Percentiles rank a stretch among this genome's conserved stretches.
These are phyloP conservation scores for Withania somnifera DNA, from an alignment of 305 asterid species.

Conservation along the genomic window DNA sequence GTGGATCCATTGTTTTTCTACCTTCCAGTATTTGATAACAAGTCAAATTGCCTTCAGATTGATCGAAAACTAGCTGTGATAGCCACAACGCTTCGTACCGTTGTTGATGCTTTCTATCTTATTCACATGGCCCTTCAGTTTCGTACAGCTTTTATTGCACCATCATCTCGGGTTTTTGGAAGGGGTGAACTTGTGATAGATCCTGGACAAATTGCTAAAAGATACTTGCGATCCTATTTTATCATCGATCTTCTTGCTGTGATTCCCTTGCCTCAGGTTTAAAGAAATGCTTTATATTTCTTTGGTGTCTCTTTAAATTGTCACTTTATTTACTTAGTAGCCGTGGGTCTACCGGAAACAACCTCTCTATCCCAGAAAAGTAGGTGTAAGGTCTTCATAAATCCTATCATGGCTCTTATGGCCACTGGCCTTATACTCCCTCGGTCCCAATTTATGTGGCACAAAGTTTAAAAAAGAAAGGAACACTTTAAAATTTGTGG, in stretches of 20 bases:
- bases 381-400: no score
- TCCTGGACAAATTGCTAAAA: conserved; percentile 83
- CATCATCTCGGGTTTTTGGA: conserved; percentile 98
- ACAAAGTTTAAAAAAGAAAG: not conserved
- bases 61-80: conserved; percentile 74
- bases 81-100: conserved; percentile 83
- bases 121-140: conserved; percentile 93
- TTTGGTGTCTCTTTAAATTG: not conserved
- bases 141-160: conserved; percentile 97
- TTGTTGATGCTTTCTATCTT: conserved; percentile 84
- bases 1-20: conserved; percentile 95
- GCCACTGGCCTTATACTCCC: not conserved
- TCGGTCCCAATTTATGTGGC: not conserved
- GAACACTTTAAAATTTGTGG: not conserved
- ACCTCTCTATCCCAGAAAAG: no score
- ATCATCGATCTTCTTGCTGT: conserved; percentile 84
- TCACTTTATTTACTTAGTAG: not conserved
- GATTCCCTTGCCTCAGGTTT: conserved; percentile 97
- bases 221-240: conserved; percentile 81
- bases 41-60: conserved; percentile 72
- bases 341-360: no score
- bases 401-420: not conserved
- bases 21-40: conserved; percentile 68
- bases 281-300: conserved; percentile 4
- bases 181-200: conserved; percentile 98